Base-by-base conservation (phyloP, 2,329 filamentous ascomycete species). In the Curvularia spicifera region DNA sequence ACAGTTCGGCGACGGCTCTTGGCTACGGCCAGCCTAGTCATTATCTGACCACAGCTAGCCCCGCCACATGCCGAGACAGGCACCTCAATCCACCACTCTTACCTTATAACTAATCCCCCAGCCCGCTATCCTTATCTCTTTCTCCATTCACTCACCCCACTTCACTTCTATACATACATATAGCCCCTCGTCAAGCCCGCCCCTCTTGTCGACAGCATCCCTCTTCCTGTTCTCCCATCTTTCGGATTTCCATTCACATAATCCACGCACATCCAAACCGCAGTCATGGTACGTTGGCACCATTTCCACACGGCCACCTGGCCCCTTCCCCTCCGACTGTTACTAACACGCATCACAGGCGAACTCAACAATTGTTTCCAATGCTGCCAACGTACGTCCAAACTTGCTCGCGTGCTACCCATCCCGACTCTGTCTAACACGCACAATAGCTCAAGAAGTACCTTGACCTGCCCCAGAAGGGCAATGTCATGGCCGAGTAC, bases 401-500 rank as follows among this genome's bases (percentile, higher is more conserved):
- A 18, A 40, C 51, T 48, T 61, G 53, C 51, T 66, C 66, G 63
- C 60, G 59, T 68, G 62, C 63, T 55, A 10, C 10, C 29, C 45
- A 1, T 20, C 1, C 48, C 37, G 43, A 53, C 22, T 18, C 22
- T 18, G 20, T 56, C 70, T 75, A 70, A 73, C 56, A 47, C 56
- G 53, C 28, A 59, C 62, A 65, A 73, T 80, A 97, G 92, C 88
- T 97, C 79, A 83, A 89, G 80, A 97, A 97, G 82, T 98, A 94
- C 86, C 87, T 95, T 82, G 84, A 84, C 75, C 91, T 98, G 74
- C 89, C 93, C 79, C 94, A 98, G 84, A 91, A 90, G 79, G 93
- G 93, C 79, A 83, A 82, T 71, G 84, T 96, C 77, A 95, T 97
- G 81, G 94, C 93, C 76, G 94, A 97, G 83, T 97, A 97, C 82